phyloP scores from a whole-genome alignment of 2,329 filamentous ascomycete species.

The Calonectria montana region DNA sequence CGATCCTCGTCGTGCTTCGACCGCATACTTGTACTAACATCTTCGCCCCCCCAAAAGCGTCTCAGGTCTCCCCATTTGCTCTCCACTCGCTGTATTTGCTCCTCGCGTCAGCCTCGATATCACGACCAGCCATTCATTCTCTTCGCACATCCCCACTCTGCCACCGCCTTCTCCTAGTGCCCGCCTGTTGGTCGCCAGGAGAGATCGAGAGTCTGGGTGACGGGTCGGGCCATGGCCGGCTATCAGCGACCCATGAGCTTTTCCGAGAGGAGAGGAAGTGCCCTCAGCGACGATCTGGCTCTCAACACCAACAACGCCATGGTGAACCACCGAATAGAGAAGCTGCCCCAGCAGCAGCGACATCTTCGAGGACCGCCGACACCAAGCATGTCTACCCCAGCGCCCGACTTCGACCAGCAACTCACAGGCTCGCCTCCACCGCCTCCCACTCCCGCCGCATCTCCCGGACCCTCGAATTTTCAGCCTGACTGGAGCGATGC shows the following conservation, averaged over 20 bases:
- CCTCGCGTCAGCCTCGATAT: conserved; percentile 34
- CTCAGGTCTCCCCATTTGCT: conserved; percentile 31
- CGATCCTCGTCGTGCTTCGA: conserved; percentile 13
- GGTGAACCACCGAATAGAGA: conserved; percentile 62
- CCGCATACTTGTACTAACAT: conserved; percentile 40
- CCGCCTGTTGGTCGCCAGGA: conserved; percentile 14
- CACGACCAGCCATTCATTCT: conserved; percentile 23
- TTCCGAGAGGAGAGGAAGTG: conserved; percentile 70
- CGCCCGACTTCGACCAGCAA: conserved; percentile 71
- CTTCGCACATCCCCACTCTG: conserved; percentile 27
- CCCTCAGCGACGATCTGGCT: conserved; percentile 67
- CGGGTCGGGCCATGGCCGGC: conserved; percentile 47
- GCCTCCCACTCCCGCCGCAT: conserved; percentile 74
- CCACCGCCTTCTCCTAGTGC: conserved; percentile 16
- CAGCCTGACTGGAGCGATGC: conserved; percentile 81
- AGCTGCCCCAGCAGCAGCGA: conserved; percentile 54
- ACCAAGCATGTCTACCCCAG: conserved; percentile 74
- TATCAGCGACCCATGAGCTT: conserved; percentile 66
- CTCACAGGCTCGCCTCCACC: conserved; percentile 71
- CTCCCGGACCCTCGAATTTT: conserved; percentile 70
- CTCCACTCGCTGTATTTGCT: conserved; percentile 32
- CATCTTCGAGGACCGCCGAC: conserved; percentile 70
- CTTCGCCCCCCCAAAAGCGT: conserved; percentile 28
- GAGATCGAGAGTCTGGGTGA: conserved; percentile 27
- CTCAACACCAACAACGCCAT: conserved; percentile 61